Conservation (phyloP, 1,139 yeast genomes). For the Saccharomyces hybrid region DNA sequence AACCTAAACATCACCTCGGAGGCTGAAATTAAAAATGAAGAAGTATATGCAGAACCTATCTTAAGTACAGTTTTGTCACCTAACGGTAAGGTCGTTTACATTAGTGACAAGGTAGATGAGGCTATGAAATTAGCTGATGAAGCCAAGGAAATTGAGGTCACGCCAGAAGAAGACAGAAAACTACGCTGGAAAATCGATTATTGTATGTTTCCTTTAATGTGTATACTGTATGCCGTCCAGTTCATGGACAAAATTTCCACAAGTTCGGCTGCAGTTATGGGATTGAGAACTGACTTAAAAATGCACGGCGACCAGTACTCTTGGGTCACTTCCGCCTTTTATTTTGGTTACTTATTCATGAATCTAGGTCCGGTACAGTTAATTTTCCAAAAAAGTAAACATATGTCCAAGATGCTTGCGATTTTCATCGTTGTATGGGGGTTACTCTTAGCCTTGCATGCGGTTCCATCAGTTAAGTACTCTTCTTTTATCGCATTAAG, state of each 20-base stretch:
- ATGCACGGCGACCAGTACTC: slow-evolving; percentile 48
- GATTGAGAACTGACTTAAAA: slow-evolving; percentile 39
- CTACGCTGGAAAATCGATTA: slow-evolving; percentile 49
- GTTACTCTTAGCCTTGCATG: slow-evolving; percentile 37
- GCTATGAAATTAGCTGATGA: slow-evolving; percentile 31
- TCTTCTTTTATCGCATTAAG: slow-evolving; percentile 39
- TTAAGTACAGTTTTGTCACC: slow-evolving; percentile 25
- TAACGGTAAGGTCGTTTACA: slow-evolving; percentile 24
- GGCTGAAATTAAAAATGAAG: neutral
- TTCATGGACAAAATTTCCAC: slow-evolving; percentile 59
- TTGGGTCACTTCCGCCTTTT: slow-evolving; percentile 52
- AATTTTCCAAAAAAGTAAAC: slow-evolving; percentile 30
- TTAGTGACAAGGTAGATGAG: slow-evolving; percentile 33
- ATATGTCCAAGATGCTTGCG: slow-evolving; percentile 35
- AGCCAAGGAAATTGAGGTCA: slow-evolving; percentile 23
- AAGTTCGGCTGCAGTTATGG: slow-evolving; percentile 54
- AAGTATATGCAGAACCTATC: neutral
- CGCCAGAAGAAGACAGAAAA: slow-evolving; percentile 31
- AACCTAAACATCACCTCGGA: neutral
- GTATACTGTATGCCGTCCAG: slow-evolving; percentile 49
- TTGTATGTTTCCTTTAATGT: slow-evolving; percentile 47
- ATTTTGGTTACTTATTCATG: slow-evolving; percentile 45
- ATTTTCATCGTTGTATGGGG: slow-evolving; percentile 44
- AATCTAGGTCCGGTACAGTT: slow-evolving; percentile 40
- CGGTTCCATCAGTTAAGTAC: slow-evolving; percentile 34